These are phyloP conservation scores for Aquilaria malaccensis DNA, from an alignment of 345 rosid genomes.

Conservation along the genomic window DNA sequence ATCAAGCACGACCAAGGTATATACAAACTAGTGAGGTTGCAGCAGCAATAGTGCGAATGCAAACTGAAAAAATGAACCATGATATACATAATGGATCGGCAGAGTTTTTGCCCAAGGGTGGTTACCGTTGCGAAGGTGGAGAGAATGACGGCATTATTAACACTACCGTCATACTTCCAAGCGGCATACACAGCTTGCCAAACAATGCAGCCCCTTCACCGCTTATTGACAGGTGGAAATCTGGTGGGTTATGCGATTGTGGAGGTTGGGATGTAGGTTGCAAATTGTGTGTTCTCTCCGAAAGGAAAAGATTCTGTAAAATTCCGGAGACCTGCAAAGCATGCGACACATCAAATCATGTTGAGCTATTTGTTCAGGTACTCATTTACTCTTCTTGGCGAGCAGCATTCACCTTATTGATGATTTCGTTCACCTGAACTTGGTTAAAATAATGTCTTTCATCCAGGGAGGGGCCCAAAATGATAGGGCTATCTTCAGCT, in stretches of 20 bases:
- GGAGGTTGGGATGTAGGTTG: slow-evolving; percentile 99
- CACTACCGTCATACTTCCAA: slow-evolving; percentile 56
- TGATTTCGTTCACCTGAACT: neutral
- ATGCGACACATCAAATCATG: slow-evolving; percentile 20
- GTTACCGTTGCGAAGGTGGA: slow-evolving; percentile 17
- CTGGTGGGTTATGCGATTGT: slow-evolving; percentile 81
- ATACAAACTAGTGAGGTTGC: slow-evolving; percentile 53
- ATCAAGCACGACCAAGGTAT: slow-evolving; percentile 22
- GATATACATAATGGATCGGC: slow-evolving; percentile 14
- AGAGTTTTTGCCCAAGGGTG: slow-evolving; percentile 14
- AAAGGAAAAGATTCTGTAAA: slow-evolving; percentile 17
- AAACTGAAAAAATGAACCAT: slow-evolving; percentile 15
- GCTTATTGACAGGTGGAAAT: slow-evolving; percentile 63
- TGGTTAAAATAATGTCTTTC: slow-evolving; percentile 3
- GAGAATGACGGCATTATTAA: slow-evolving; percentile 15
- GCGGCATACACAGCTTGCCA: slow-evolving; percentile 72
- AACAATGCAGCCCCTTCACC: slow-evolving; percentile 54
- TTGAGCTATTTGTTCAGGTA: slow-evolving; percentile 63
- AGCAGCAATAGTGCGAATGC: slow-evolving; percentile 41
- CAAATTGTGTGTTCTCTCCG: slow-evolving; percentile 42
- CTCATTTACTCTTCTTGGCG: neutral
- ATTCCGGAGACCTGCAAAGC: slow-evolving; percentile 16
- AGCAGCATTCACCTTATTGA: neutral
- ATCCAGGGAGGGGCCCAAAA: slow-evolving; percentile 34
- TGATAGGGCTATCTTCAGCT: slow-evolving; percentile 39